Evolutionary conservation across 805 yeast species (phyloP).

Genomic region (Candida tibetensis): DNA sequence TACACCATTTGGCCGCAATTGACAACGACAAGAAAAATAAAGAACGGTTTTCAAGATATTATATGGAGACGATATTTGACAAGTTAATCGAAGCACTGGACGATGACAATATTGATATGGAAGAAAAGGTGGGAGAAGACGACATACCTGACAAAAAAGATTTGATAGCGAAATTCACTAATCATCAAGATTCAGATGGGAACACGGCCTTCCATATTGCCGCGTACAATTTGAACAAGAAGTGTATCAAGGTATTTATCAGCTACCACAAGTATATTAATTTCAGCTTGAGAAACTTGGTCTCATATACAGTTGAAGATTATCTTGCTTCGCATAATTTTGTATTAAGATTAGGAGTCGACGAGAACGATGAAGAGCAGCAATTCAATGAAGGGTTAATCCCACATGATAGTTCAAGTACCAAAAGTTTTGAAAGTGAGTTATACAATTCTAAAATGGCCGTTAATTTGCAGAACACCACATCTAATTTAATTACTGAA

Average conservation of each 20-base stretch:
- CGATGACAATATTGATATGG: conserved; percentile 8
- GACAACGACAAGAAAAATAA: conserved; percentile 27
- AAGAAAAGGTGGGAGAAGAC: conserved; percentile 5
- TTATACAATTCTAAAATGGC: conserved; percentile 35
- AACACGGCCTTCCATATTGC: conserved; percentile 94
- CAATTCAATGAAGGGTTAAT: conserved; percentile 1
- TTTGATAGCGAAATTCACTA: conserved; percentile 53
- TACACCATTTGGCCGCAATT: conserved; percentile 39
- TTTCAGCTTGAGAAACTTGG: conserved; percentile 23
- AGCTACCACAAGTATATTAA: conserved; percentile 23
- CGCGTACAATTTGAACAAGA: conserved; percentile 42
- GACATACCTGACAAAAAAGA: conserved; percentile 8
- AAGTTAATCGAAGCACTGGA: conserved; percentile 32
- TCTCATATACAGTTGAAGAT: conserved; percentile 25
- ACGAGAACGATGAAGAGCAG: conserved; percentile 3
- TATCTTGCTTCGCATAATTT: conserved; percentile 28
- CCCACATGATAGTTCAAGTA: conserved; percentile 5
- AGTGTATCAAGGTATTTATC: conserved; percentile 24
- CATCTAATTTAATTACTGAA: conserved; percentile 36
- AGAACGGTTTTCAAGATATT: conserved; percentile 38
- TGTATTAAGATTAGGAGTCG: conserved; percentile 21
- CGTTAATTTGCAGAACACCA: conserved; percentile 29
- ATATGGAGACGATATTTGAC: conserved; percentile 36
- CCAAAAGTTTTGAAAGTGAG: conserved; percentile 37
- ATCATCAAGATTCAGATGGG: conserved; percentile 89